Evolutionary conservation across 805 yeast species (phyloP).

Genomic region (Candida tibetensis): DNA sequence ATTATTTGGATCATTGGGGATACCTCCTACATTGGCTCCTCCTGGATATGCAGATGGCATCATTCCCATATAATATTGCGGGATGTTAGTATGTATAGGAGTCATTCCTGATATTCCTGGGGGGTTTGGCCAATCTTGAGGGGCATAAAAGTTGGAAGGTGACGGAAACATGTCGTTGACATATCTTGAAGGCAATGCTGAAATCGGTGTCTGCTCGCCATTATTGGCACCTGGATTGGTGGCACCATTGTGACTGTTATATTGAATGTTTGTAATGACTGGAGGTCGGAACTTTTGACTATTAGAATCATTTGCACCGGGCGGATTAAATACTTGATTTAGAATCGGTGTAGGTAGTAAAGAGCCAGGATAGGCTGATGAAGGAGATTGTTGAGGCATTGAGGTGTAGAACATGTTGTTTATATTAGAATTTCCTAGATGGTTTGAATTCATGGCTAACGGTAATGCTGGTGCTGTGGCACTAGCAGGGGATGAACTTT

Average conservation of each 20-base stretch:
- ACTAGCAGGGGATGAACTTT: slow-evolving; percentile 38
- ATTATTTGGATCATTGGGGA: not conserved
- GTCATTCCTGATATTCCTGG: slow-evolving; percentile 34
- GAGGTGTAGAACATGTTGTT: slow-evolving; percentile 18
- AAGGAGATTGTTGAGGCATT: slow-evolving; percentile 26
- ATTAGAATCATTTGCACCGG: not conserved
- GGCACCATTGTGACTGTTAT: not conserved
- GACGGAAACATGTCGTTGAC: slow-evolving; percentile 75
- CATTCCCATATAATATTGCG: slow-evolving; percentile 38
- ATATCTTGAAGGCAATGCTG: slow-evolving; percentile 68
- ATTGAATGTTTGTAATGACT: slow-evolving; percentile 7
- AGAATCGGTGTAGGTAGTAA: slow-evolving; percentile 32
- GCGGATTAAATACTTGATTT: slow-evolving; percentile 27
- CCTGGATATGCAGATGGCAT: slow-evolving; percentile 24
- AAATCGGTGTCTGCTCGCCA: slow-evolving; percentile 69
- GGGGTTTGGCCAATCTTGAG: slow-evolving; percentile 42
- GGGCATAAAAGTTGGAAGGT: slow-evolving; percentile 71
- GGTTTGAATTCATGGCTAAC: slow-evolving; percentile 4
- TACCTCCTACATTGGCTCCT: slow-evolving; percentile 1
- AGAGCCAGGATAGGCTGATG: slow-evolving; percentile 19
- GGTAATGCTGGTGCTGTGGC: slow-evolving; percentile 42
- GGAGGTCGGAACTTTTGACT: slow-evolving; percentile 3
- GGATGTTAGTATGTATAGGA: slow-evolving; percentile 28
- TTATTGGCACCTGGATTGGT: slow-evolving; percentile 10
- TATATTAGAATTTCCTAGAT: slow-evolving; percentile 6